These are phyloP conservation scores for Bullera alba DNA, from an alignment of 768 basidiomycete genomes.

Conservation along the genomic window DNA sequence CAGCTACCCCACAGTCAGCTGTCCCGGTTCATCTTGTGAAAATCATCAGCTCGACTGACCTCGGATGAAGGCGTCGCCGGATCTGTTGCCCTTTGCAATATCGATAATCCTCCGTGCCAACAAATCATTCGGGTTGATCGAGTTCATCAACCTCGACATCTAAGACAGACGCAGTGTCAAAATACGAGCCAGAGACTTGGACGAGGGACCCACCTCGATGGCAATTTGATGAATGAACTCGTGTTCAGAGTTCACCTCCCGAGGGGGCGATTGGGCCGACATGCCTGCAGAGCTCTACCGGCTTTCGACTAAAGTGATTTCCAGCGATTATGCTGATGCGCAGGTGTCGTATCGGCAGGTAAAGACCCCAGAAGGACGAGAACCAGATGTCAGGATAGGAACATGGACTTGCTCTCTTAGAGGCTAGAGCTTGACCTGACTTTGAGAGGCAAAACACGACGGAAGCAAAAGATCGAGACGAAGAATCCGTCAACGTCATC, in stretches of 20 bases:
- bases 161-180: slow-evolving; percentile 40
- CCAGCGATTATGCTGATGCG: too few relatives aligned
- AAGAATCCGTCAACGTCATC: too few relatives aligned
- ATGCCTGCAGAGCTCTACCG: too few relatives aligned
- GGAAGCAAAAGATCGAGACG: too few relatives aligned
- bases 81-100: slow-evolving; percentile 65
- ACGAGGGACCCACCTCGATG: slow-evolving; percentile 34
- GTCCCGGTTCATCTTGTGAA: neutral
- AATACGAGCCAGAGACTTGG: neutral
- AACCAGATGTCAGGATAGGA: too few relatives aligned
- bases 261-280: slow-evolving; percentile 17
- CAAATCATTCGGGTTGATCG: slow-evolving; percentile 72
- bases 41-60: slow-evolving; percentile 50
- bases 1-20: slow-evolving; percentile 51
- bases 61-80: slow-evolving; percentile 57
- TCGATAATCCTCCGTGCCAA: slow-evolving; percentile 72
- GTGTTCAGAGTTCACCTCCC: slow-evolving; percentile 12
- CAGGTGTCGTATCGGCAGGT: too few relatives aligned
- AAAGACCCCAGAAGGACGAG: too few relatives aligned
- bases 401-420: too few relatives aligned
- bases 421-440: too few relatives aligned
- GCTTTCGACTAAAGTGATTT: too few relatives aligned
- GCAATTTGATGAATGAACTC: slow-evolving; percentile 44
- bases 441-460: too few relatives aligned
- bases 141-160: slow-evolving; percentile 72